Base-by-base conservation (phyloP, 2,329 filamentous ascomycete genomes). In the Ustilaginoidea virens region DNA sequence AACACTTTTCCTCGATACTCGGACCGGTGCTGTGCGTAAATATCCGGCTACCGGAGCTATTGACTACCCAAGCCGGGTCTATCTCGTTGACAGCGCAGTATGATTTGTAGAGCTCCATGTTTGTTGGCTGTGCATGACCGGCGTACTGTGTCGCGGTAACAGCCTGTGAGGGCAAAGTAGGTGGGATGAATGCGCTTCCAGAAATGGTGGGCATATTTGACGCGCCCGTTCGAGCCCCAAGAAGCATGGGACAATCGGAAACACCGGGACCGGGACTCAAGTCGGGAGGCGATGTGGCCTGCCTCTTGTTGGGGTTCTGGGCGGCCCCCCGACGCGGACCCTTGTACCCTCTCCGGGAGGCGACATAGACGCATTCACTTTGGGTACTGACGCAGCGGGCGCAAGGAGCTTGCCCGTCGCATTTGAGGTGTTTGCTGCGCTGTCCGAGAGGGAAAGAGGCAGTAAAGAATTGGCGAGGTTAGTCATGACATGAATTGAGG, bases 311-410 rank as follows among this genome's bases (percentile, higher is more conserved):
- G 7, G 57, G 55, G 40, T 59, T 66, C 33, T 49, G 50, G 5
- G 49, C 39, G n/a, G 46, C 38, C 12, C 43, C 49, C 55, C 53
- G 37, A 37, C 53, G 40, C 37, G 52, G 46, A 10, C 76, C 75
- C 51, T 79, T 81, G 56, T 80, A 81, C 17, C 80, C 80, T 35
- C 80, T 69, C 24, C 79, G 72, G 22, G 78, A 83, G 25, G 76
- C 72, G 27, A 81, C 69, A 47, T 82, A 85, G 43, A 73, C 55
- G 49, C 80, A 87, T 27, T 74, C 62, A 12, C 62, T 55, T 32
- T 66, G 64, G 27, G 66, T 63, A 28, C 58, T 52, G 14, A 55
- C 54, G 50, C 80, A 86, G 30, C 80, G 71, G 26, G 67, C 63
- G 52, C 80, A 86, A 9, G 80, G 79, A 18, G 55, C 73, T 21